Evolutionary conservation across 1,139 yeast genomes (phyloP), one percentile per base, ranked within the genome.

Genomic region (Wickerhamomyces sp.): DNA sequence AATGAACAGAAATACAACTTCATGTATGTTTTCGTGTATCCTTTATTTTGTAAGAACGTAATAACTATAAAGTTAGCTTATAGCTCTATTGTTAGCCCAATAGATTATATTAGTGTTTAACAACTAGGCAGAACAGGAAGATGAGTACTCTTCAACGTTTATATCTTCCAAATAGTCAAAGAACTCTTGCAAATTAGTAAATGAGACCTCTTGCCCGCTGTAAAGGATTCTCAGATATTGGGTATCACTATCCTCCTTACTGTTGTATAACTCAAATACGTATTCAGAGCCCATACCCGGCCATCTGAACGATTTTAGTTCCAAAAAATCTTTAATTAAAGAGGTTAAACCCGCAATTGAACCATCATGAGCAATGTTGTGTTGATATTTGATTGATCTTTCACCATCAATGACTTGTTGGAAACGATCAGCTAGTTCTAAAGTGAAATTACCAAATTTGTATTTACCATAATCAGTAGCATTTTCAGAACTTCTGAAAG

Each of bases 241-340:
- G n/a, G 49, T 46, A 18, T 38, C 35, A 14, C 48, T 49, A 16
- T 39, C 39, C 13, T 48, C 19, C 13, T 18, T 28, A 8, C 21
- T 27, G 19, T 55, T 51, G 55, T 65, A 67, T 7, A 67, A 40
- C 46, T 67, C 70, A 40, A 66, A 59, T 1, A 60, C 59, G 28
- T 64, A 49, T 38, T 67, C 67, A 16, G 70, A 42, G n/a, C 70
- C 72, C 68, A 67, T 65, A 3, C 70, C 72, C 8, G 72, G 72
- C 72, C 72, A 67, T 44, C 66, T 54, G 42, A 67, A 55, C 15
- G 44, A 39, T n/a, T 49, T 46, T 16, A 63, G 49, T 12, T 46
- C 44, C 3, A 38, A 30, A 24, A 44, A 52, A 14, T 52, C 53
- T 28, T 64, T 63, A 16, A 67, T 53, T 16, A 65, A 58, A 0